Percentiles rank a stretch among this genome's conserved stretches.
Evolutionary conservation across 1,284 basidiomycete species (phyloP).

Genomic region (Inonotus hispidus): DNA sequence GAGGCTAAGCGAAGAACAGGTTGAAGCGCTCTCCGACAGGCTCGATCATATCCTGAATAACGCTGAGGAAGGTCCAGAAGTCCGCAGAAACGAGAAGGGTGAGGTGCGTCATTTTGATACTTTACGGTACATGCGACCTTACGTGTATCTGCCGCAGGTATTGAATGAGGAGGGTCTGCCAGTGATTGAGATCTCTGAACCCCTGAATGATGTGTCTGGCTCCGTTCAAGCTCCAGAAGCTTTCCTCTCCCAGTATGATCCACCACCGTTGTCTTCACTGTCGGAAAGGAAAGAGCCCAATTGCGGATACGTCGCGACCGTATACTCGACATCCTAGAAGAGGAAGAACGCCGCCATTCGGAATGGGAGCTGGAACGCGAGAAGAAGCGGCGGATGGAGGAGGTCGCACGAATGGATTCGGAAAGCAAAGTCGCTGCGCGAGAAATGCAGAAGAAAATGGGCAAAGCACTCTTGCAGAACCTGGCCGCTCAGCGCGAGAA

Average conservation of each 20-base stretch:
- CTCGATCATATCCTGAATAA: constrained; percentile 56
- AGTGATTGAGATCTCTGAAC: constrained; percentile 72
- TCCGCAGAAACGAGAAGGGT: constrained; percentile 47
- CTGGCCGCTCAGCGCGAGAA: constrained; percentile 37
- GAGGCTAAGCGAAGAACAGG: constrained; percentile 44
- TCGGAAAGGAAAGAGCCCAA: constrained; percentile 43
- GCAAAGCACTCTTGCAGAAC: constrained; percentile 53
- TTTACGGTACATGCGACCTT: constrained; percentile 9
- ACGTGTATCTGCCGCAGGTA: constrained; percentile 37
- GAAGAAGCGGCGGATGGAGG: constrained; percentile 35
- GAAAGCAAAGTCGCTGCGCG: constrained; percentile 46
- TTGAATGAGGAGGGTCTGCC: constrained; percentile 73
- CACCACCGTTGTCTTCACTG: constrained; percentile 42
- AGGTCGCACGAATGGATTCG: constrained; percentile 46
- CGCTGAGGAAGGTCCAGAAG: constrained; percentile 30
- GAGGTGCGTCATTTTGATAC: constrained; percentile 44
- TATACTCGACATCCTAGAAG: constrained; percentile 63
- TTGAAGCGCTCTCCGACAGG: constrained; percentile 52
- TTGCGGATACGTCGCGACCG: constrained; percentile 45
- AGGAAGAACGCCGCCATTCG: constrained; percentile 52
- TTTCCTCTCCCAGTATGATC: constrained; percentile 34
- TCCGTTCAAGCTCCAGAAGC: constrained; percentile 18
- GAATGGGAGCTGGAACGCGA: constrained; percentile 37
- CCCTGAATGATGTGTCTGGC: constrained; percentile 22
- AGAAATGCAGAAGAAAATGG: constrained; percentile 73